Evolutionary conservation across 2,329 filamentous ascomycete genomes (phyloP).

Genomic region (Pyrenophora graminea): DNA sequence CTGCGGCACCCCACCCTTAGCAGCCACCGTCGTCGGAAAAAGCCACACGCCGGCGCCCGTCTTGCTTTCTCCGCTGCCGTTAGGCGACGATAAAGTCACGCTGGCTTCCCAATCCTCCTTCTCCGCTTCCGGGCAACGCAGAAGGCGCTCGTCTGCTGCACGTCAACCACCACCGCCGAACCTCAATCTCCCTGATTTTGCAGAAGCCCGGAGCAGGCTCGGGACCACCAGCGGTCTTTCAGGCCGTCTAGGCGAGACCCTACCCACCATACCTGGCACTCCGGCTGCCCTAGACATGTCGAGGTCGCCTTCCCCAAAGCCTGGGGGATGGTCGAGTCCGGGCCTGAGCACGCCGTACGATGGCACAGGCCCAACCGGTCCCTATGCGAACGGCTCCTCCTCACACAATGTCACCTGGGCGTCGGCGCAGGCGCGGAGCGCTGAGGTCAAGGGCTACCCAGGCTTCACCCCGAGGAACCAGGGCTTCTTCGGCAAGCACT

Average conservation of each 20-base stretch:
- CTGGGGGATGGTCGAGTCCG: slow-evolving; percentile 87
- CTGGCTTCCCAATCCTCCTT: slow-evolving; percentile 47
- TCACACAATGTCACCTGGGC: slow-evolving; percentile 74
- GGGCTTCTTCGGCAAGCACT: slow-evolving; percentile 85
- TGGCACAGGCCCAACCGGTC: slow-evolving; percentile 70
- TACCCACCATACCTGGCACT: slow-evolving; percentile 46
- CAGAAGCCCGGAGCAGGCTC: slow-evolving; percentile 32
- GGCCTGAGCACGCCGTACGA: slow-evolving; percentile 69
- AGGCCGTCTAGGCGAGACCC: slow-evolving; percentile 38
- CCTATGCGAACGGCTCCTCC: slow-evolving; percentile 56
- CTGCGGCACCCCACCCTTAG: slow-evolving; percentile 23
- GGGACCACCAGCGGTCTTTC: slow-evolving; percentile 41
- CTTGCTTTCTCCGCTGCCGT: slow-evolving; percentile 31
- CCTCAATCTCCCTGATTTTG: slow-evolving; percentile 36
- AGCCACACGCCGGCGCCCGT: slow-evolving; percentile 30
- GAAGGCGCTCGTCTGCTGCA: slow-evolving; percentile 47
- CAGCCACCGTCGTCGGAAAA: slow-evolving; percentile 16
- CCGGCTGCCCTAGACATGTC: slow-evolving; percentile 65
- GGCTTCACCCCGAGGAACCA: slow-evolving; percentile 80
- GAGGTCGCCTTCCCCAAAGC: slow-evolving; percentile 82
- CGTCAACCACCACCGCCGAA: slow-evolving; percentile 39
- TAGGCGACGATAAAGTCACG: slow-evolving; percentile 36
- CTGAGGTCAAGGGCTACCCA: slow-evolving; percentile 73
- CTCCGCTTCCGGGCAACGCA: slow-evolving; percentile 46
- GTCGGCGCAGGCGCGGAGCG: slow-evolving; percentile 75